These are phyloP conservation scores for Biscutella laevigata DNA, from an alignment of 441 rosid species.

Conservation along the genomic window DNA sequence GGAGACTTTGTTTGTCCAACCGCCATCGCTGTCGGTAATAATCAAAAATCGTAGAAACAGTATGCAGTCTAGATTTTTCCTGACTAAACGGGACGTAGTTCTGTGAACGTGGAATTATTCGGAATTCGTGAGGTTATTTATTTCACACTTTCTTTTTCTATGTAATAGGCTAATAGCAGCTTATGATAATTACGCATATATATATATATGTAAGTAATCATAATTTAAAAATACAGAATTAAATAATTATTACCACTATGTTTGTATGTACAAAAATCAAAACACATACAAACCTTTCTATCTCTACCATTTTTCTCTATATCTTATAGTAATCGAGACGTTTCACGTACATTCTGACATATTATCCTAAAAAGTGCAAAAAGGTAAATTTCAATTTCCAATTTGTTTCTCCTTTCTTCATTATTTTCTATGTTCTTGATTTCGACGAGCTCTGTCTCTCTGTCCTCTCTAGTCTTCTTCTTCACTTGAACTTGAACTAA, in stretches of 20 bases:
- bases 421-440: background rate
- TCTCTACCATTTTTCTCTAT: background rate
- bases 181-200: no score
- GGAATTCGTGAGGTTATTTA: no score
- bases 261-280: no score
- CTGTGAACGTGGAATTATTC: background rate
- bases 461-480: background rate
- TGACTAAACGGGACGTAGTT: background rate
- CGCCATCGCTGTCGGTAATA: background rate
- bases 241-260: no score
- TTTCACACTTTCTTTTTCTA: no score
- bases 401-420: background rate
- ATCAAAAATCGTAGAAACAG: background rate
- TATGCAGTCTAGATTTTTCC: background rate
- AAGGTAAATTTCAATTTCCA: background rate
- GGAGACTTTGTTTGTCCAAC: background rate
- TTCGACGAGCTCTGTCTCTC: background rate
- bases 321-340: background rate
- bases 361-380: background rate
- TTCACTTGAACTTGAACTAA: background rate
- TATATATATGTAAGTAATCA: no score
- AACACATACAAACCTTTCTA: no score
- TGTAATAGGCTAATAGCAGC: no score
- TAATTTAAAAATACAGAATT: no score
- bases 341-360: conserved; percentile 4